Evolutionary conservation across 208 protist genomes (phyloP), one percentile per base, ranked within the genome.

Genomic region (Polymyxa betae): DNA sequence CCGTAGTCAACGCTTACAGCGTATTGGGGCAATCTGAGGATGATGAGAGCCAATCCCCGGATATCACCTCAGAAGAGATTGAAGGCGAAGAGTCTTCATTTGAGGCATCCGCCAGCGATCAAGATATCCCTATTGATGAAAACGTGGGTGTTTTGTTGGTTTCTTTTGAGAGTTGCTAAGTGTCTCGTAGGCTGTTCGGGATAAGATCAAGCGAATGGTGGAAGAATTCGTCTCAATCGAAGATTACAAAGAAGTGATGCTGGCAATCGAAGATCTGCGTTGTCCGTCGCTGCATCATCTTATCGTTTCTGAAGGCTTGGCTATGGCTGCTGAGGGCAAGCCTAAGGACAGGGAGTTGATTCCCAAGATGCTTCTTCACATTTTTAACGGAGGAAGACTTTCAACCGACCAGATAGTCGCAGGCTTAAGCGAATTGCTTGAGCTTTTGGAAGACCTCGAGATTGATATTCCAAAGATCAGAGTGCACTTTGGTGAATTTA

Each of bases 391-490:
- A n/a, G 5, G 16, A 20, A 5, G 5, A 20, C 72, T 82, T 5
- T 40, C 72, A 12, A 20, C n/a, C 5, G 16, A 5, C n/a, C 72
- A 82, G 72, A 35, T 82, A 43, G 16, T 45, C 72, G 40, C n/a
- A 5, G 72, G 72, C n/a, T 43, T 82, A 43, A 35, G 10, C n/a
- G 72, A 82, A 43, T 82, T 40, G 5, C 5, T 35, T n/a, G 72
- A 82, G n/a, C n/a, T 45, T 35, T 16, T 82, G 12, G 72, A 82
- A 12, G 72, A 82, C 40, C 72, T 82, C 72, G 72, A 45, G n/a
- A 82, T 82, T n/a, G 72, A 82, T 43, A 82, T 82, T 43, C 72
- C 72, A 16, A 35, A 40, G 40, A n/a, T 82, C 35, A 35, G 72
- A 35, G 35, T n/a, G 12, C 35, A 82, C n/a, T 82, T 82, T 5